Evolutionary conservation across 2,329 filamentous ascomycete species (phyloP).

Genomic region (Colletotrichum tabaci): DNA sequence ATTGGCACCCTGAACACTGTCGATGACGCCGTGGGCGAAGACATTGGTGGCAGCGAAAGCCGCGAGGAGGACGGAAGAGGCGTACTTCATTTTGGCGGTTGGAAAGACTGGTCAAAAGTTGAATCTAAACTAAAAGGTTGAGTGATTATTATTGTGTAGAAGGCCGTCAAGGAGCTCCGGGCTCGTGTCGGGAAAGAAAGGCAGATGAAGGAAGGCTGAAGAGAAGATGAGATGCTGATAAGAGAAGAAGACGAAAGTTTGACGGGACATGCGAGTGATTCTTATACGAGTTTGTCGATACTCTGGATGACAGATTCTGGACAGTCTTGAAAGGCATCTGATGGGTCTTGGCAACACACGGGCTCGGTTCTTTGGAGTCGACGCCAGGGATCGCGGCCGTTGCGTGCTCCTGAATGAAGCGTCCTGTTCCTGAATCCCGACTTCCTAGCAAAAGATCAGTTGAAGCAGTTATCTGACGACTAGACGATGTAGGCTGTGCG

Average conservation of each 20-base stretch:
- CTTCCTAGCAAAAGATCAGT: conserved; percentile 38
- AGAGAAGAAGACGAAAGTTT: conserved; percentile 12
- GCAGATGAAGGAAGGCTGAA: conserved; percentile 38
- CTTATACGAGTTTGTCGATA: conserved; percentile 38
- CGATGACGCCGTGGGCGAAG: conserved; percentile 72
- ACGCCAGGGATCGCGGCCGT: conserved; percentile 22
- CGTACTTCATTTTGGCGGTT: conserved; percentile 42
- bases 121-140: conserved; percentile 10
- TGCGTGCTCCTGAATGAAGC: conserved; percentile 14
- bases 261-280: conserved; percentile 30
- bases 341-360: conserved; percentile 38
- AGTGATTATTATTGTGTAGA: conserved; percentile 21
- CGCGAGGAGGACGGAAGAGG: conserved; percentile 57
- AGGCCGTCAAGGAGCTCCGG: conserved; percentile 38
- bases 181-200: conserved; percentile 40
- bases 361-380: conserved; percentile 8
- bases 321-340: conserved; percentile 30
- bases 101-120: conserved; percentile 32
- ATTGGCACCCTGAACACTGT: conserved; percentile 71
- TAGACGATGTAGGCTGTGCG: conserved; percentile 20
- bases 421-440: conserved; percentile 28
- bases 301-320: conserved; percentile 40
- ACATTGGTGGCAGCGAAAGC: conserved; percentile 56
- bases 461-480: conserved; percentile 40
- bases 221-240: conserved; percentile 39